Conservation (phyloP, 2,329 filamentous ascomycete genomes). For the Alternaria burnsii region DNA sequence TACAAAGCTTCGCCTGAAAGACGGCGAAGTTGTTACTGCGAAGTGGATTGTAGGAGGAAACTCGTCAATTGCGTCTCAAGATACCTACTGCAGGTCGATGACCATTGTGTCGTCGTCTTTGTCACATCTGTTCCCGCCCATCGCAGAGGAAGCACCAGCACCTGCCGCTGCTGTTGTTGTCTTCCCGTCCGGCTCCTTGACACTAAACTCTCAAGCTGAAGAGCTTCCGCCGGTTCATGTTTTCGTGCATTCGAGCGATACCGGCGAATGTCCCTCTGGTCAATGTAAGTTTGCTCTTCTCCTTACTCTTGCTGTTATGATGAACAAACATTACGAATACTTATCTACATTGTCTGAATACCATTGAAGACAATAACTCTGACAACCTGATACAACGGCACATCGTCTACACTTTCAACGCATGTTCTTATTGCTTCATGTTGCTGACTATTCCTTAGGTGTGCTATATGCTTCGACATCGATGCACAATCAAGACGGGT, state of each 20-base stretch:
- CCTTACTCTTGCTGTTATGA: constrained; percentile 67
- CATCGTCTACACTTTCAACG: constrained; percentile 6
- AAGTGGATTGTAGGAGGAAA: constrained; percentile 61
- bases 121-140: constrained; percentile 70
- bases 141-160: constrained; percentile 76
- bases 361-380: constrained; percentile 86
- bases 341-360: constrained; percentile 99
- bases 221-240: constrained; percentile 62
- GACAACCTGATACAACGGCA: constrained; percentile 79
- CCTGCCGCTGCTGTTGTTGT: constrained; percentile 78
- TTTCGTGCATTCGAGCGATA: constrained; percentile 84
- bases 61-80: constrained; percentile 11
- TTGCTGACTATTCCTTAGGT: constrained; percentile 58
- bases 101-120: constrained; percentile 74
- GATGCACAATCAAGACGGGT: constrained; percentile 46
- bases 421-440: constrained; percentile 9
- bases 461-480: constrained; percentile 65
- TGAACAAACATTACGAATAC: constrained; percentile 84
- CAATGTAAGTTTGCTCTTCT: constrained; percentile 77
- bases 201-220: constrained; percentile 22
- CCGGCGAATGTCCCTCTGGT: constrained; percentile 85
- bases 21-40: constrained; percentile 66
- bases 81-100: constrained; percentile 66
- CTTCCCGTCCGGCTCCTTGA: constrained; percentile 68
- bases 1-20: constrained; percentile 63